Conservation (phyloP, 2,329 filamentous ascomycete species). For the Fusarium longipes region DNA sequence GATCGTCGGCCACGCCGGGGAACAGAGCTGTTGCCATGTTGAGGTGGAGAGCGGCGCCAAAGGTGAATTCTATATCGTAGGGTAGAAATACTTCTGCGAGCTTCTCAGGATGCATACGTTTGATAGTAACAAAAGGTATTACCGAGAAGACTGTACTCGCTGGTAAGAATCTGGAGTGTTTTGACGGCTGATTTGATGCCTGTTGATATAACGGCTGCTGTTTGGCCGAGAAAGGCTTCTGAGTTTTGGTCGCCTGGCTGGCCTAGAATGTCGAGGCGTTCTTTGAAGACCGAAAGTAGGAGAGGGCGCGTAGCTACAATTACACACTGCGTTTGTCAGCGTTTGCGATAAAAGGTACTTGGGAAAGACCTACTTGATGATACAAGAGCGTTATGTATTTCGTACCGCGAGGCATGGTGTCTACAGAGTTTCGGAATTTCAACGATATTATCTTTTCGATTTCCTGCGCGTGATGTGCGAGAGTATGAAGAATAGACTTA, state of each 20-base stretch:
- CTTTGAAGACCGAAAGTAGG: conserved; percentile 53
- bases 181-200: conserved; percentile 57
- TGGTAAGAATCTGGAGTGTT: conserved; percentile 52
- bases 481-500: conserved; percentile 50
- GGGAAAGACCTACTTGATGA: conserved; percentile 49
- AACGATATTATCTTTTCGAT: conserved; percentile 52
- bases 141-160: conserved; percentile 53
- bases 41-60: conserved; percentile 51
- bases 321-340: conserved; percentile 47
- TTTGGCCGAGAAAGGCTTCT: conserved; percentile 49
- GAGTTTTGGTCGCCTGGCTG: conserved; percentile 46
- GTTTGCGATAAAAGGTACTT: rapidly evolving
- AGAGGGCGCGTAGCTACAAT: conserved; percentile 55
- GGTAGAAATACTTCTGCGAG: conserved; percentile 51
- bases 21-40: conserved; percentile 53
- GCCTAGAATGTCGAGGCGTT: conserved; percentile 48
- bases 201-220: conserved; percentile 52
- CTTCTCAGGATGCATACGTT: not conserved
- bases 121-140: not conserved
- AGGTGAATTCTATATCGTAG: conserved; percentile 54
- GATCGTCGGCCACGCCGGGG: conserved; percentile 45
- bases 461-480: conserved; percentile 54
- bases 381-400: conserved; percentile 54
- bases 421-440: conserved; percentile 51
- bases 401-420: conserved; percentile 52